A percentile compares a stretch with the other conserved stretches of the same genome.
These are phyloP conservation scores for Medakamo hakoo DNA, from an alignment of 139 green algal species.

Conservation along the genomic window DNA sequence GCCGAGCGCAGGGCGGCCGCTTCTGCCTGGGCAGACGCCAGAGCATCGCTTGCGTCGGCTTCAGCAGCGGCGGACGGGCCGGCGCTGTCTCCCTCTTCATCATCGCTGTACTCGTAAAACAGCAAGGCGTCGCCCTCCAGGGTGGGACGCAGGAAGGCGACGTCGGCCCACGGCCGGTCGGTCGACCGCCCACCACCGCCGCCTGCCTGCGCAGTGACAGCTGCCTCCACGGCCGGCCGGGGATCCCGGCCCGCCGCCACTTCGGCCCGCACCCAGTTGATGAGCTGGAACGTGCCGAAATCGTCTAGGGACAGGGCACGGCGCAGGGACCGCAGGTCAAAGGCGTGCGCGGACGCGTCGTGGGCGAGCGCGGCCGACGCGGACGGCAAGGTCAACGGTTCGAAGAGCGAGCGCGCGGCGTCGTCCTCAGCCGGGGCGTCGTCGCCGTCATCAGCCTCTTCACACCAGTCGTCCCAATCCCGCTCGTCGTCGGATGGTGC, in stretches of 20 bases:
- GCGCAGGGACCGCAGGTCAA: slow-evolving; percentile 17
- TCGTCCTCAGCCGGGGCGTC: slow-evolving; percentile 20
- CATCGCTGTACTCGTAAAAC: slow-evolving; percentile 59
- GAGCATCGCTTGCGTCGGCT: background rate
- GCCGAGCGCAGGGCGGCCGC: slow-evolving; percentile 15
- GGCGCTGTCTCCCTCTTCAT: slow-evolving; percentile 12
- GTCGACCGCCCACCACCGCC: too few species aligned
- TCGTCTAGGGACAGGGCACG: slow-evolving; percentile 36
- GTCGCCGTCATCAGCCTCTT: background rate
- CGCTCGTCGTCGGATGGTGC: slow-evolving; percentile 3
- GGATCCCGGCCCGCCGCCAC: slow-evolving; percentile 34
- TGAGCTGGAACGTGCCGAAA: slow-evolving; percentile 50
- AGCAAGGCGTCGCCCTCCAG: slow-evolving; percentile 59
- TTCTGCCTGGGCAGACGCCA: slow-evolving; percentile 12
- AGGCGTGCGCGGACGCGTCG: slow-evolving; percentile 30
- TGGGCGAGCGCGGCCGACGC: slow-evolving; percentile 40
- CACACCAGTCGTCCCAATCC: slow-evolving; percentile 29
- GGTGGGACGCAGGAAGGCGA: slow-evolving; percentile 42
- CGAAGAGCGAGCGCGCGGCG: slow-evolving; percentile 43
- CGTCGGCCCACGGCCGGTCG: slow-evolving; percentile 27
- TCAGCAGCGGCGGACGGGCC: background rate
- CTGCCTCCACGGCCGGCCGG: slow-evolving; percentile 10
- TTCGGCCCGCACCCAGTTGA: slow-evolving; percentile 61
- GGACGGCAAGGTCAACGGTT: slow-evolving; percentile 16
- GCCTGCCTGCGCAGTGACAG: too few species aligned